Conservation (phyloP, 2,329 filamentous ascomycete genomes). For the Colletotrichum sp. region DNA sequence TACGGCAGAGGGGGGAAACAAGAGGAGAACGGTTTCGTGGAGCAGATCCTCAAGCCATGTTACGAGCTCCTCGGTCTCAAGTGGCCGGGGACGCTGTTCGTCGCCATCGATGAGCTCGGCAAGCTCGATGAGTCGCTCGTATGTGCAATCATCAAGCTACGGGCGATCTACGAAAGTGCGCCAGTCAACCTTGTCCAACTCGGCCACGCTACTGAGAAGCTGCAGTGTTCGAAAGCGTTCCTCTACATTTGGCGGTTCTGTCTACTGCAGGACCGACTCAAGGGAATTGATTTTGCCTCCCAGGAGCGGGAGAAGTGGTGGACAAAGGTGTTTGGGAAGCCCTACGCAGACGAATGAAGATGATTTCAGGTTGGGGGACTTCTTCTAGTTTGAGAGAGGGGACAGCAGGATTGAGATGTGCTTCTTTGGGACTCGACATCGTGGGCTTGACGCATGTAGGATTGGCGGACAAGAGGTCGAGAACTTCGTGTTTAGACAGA, state of each 20-base stretch:
- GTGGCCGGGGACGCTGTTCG: neutral
- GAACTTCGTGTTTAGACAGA: neutral
- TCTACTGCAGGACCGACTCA: neutral
- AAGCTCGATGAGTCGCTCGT: neutral
- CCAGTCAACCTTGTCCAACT: neutral
- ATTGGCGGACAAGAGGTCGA: neutral
- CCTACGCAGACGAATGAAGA: neutral
- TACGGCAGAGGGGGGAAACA: neutral
- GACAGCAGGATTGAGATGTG: neutral
- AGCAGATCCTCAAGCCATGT: neutral
- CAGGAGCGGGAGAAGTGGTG: neutral
- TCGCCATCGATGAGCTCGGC: neutral
- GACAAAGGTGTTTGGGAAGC: neutral
- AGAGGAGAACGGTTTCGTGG: neutral
- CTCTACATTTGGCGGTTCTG: neutral
- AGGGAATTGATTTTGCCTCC: neutral
- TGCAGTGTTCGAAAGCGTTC: neutral
- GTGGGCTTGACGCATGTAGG: neutral
- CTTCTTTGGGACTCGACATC: neutral
- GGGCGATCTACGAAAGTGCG: neutral
- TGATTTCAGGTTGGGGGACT: rapidly evolving
- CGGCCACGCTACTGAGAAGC: neutral
- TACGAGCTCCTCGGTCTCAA: neutral
- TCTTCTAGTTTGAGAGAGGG: neutral
- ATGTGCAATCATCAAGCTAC: neutral